These are phyloP conservation scores for Saccharomyces hybrid DNA, from an alignment of 1,139 yeast genomes.

Conservation along the genomic window DNA sequence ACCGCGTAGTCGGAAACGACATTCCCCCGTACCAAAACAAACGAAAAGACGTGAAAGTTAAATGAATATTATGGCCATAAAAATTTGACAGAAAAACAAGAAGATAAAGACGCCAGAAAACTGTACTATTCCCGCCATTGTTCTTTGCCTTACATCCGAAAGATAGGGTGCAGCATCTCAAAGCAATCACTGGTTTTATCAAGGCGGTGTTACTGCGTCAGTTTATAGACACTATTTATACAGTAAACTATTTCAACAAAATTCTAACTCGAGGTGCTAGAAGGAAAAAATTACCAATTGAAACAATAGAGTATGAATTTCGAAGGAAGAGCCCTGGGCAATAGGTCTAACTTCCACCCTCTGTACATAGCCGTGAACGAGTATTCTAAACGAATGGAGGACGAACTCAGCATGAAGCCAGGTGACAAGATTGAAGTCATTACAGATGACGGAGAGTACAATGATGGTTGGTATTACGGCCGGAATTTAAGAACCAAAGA, in stretches of 20 bases:
- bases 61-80: not conserved
- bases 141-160: not conserved
- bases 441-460: conserved; percentile 86
- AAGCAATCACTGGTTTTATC: not conserved
- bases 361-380: conserved; percentile 61
- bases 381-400: conserved; percentile 79
- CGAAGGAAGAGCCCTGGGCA: not conserved
- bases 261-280: not conserved
- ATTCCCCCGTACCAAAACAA: conserved; percentile 1
- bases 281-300: not conserved
- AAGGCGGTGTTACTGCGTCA: not conserved
- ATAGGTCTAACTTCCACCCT: conserved; percentile 6
- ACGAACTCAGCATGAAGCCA: conserved; percentile 68
- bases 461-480: conserved; percentile 98
- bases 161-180: not conserved
- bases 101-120: not conserved
- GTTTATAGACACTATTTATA: not conserved
- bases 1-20: conserved; percentile 1
- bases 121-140: not conserved
- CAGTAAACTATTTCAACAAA: not conserved
- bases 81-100: not conserved
- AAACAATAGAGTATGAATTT: not conserved
- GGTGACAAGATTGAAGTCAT: conserved; percentile 87
- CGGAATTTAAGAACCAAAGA: conserved; percentile 60
- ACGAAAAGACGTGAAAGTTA: not conserved